Evolutionary conservation across 805 yeast species (phyloP).

Genomic region (Saccharomycopsis synnaedendra): DNA sequence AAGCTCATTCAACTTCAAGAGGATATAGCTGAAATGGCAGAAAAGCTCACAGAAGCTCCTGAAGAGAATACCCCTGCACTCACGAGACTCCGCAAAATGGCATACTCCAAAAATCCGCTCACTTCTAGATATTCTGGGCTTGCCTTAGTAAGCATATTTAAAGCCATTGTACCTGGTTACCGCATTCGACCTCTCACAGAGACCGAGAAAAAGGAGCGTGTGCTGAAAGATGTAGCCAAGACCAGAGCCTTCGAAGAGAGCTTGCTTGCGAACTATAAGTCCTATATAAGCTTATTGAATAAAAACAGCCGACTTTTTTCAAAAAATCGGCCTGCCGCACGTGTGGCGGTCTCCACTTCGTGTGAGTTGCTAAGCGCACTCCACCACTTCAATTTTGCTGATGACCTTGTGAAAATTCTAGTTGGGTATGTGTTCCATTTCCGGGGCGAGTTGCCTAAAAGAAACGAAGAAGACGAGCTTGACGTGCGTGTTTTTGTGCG

Average conservation of each 20-base stretch:
- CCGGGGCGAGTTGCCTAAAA: constrained; percentile 19
- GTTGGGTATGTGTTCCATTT: constrained; percentile 55
- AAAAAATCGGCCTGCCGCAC: constrained; percentile 31
- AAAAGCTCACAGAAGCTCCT: constrained; percentile 72
- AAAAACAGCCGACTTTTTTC: constrained; percentile 29
- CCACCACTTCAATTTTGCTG: constrained; percentile 70
- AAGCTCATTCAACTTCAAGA: constrained; percentile 57
- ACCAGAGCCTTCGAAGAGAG: constrained; percentile 74
- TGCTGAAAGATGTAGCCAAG: constrained; percentile 69
- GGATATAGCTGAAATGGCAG: constrained; percentile 73
- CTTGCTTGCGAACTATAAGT: constrained; percentile 56
- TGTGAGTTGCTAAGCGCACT: constrained; percentile 63
- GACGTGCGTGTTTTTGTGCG: constrained; percentile 30
- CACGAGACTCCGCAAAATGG: constrained; percentile 59
- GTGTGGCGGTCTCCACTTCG: constrained; percentile 60
- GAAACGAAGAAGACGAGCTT: background rate
- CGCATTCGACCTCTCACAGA: constrained; percentile 76
- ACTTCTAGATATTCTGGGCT: constrained; percentile 62
- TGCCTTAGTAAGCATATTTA: constrained; percentile 77
- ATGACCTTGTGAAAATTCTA: constrained; percentile 58
- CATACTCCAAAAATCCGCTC: constrained; percentile 52
- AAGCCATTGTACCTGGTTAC: constrained; percentile 79
- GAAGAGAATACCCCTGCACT: constrained; percentile 67
- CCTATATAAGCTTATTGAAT: constrained; percentile 48
- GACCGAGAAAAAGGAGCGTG: constrained; percentile 69